Base-by-base conservation (phyloP, 371 early-diverging fungal genomes). In the Rhizopus sp. region DNA sequence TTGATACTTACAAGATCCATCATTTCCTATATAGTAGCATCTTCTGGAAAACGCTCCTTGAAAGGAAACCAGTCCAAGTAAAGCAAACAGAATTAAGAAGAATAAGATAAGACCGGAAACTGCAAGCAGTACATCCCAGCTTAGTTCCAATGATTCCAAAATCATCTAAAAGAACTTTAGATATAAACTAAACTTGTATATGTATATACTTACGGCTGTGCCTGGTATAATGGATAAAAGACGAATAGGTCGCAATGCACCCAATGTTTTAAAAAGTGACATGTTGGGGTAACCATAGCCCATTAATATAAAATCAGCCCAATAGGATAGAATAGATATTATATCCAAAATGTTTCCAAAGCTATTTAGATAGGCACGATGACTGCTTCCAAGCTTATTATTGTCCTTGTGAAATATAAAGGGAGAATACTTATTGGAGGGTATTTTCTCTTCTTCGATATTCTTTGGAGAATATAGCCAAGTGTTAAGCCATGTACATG, bases 41-140 rank as follows among this genome's bases (percentile, higher is more conserved):
- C 78, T 63, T 47, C 85, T 61, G 2, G 82, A 79, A 44, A 82
- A 72, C 0, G 75, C 69, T 6, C 85, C 85, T 59, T 73, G 75
- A 46, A 81, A 84, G 5, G 82, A 73, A 7, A 81, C 70, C 2
- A 82, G 53, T 7, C 85, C 85, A 31, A 82, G 55, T 7, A 84
- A 60, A n/a, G 83, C 81, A 70, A 82, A 75, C 3, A 84, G 57
- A 6, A 82, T 12, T n/a, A 81, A 52, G 53, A 84, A 84, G 56
- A 84, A 84, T 48, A 81, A 78, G 40, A 82, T 75, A 30, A 84
- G 77, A 0, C 75, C 81, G 13, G 71, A 55, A 4, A 84, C 81
- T 39, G 75, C 81, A 39, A 82, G 55, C 15, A 84, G 56, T 33
- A 84, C 55, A 23, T 77, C 76, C 59, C 80, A 81, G 33, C 81